A percentile compares a stretch with the other conserved stretches of the same genome.
Conservation (phyloP, 2,329 filamentous ascomycete species). For the Shiraia sp. region DNA sequence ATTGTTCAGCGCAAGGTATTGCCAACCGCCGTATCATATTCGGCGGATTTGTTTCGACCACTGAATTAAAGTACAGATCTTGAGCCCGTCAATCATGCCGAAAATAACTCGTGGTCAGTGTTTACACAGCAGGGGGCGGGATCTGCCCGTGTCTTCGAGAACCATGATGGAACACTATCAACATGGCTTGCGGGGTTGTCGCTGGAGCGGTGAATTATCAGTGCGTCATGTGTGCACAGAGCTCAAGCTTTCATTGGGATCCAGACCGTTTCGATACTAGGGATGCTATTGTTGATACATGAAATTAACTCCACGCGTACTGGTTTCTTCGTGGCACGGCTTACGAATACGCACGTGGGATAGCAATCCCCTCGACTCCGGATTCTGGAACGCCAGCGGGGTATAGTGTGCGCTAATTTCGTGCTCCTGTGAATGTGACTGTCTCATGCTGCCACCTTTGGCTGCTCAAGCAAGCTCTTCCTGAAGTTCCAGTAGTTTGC, state of each 20-base stretch:
- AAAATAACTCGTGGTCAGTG: conserved; percentile 17
- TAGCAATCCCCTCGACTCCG: conserved; percentile 2
- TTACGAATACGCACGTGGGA: conserved; percentile 21
- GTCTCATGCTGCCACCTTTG: conserved; percentile 25
- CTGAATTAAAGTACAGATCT: no score
- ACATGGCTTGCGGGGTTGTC: conserved; percentile 22
- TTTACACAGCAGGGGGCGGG: conserved; percentile 3
- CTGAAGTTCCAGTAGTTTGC: conserved; percentile 91
- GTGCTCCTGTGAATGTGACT: conserved; percentile 4
- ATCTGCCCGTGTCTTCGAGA: conserved; percentile 9
- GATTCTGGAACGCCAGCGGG: conserved; percentile 23
- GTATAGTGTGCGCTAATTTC: conserved; percentile 21
- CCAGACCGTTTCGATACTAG: conserved; percentile 8
- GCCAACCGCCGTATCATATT: conserved; percentile 22
- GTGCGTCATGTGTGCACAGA: conserved; percentile 13
- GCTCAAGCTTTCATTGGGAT: conserved; percentile 12
- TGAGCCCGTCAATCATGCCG: no score
- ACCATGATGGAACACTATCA: conserved; percentile 9
- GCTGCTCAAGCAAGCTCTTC: conserved; percentile 47
- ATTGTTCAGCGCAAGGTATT: conserved; percentile 12
- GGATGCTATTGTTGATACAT: conserved; percentile 10
- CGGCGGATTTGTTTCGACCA: conserved; percentile 3
- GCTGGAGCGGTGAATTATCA: conserved; percentile 20
- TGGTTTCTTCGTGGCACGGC: conserved; percentile 4
- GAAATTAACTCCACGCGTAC: conserved; percentile 4